Evolutionary conservation across 2,329 filamentous ascomycete species (phyloP), one percentile per base, ranked within the genome.

Genomic region (Zasmidium cellare): DNA sequence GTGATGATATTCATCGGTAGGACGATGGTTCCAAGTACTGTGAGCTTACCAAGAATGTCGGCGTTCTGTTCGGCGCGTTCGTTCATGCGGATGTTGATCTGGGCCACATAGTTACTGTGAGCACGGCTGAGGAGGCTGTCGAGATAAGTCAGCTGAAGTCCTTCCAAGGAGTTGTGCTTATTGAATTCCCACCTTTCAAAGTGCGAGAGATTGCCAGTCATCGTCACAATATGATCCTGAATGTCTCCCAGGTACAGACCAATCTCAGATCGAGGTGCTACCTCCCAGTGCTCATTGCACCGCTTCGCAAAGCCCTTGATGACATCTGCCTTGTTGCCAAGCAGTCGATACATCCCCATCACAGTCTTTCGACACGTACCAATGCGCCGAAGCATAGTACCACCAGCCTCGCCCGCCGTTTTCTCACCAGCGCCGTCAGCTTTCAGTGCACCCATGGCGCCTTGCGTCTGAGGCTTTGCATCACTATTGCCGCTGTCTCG

Each of bases 1-100:
- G 94, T 97, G 69, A 99, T 93, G 72, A 99, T 96, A 73, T 99
- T 99, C 92, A 99, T 96, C 11, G 94, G 94, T 56, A 99, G 80
- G 2, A 99, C 93, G 66, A 99, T 97, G 5, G 94, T 99, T 64
- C 94, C 94, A 1, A 99, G 82, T 1, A 99, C 94, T 0, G 94
- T 97, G 59, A 99, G 83, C 75, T 94, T 96, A 63, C 92, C 92
- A 12, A 99, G 84, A 1, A 97, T 92, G 72, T 99, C 93, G 44
- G 92, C 91, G 1, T 94, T 99, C 77, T 96, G 88, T 74, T 99
- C 93, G 73, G 96, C 91, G 48, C 94, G 88, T 79, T 97, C 93
- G 75, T 97, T 97, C 93, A 97, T 97, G 69, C 92, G 87, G 68
- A 97, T 96, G 75, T 97, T 97, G 78, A 99, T 97, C 74, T 99